Evolutionary conservation across 1,284 basidiomycete species (phyloP), one percentile per base, ranked within the genome.

Genomic region (Tremellales sp.): DNA sequence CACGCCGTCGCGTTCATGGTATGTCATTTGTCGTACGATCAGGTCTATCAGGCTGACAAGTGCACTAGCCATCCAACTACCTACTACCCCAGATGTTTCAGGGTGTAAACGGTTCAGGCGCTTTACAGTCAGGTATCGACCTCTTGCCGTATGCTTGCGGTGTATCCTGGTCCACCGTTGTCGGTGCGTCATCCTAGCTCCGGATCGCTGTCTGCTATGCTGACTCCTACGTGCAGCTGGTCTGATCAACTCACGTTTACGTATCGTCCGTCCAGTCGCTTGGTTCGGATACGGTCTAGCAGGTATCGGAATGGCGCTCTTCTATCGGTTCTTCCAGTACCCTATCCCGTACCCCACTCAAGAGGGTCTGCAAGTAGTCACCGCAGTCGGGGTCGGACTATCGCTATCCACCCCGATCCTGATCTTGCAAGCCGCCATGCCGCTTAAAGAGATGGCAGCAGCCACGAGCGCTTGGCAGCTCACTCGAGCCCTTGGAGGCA

Each of bases 381-480:
- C 59, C 0, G 62, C 56, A 5, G 35, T 62, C 3, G 68, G 67
- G 3, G 43, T 60, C 12, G 71, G 67, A 0, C 31, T 66, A 7
- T 46, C 55, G 17, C 54, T 71, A 15, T 57, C 60, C 36, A 56
- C 59, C 1, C 67, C 68, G 1, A 58, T 71, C 46, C n/a, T 70
- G 17, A 54, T 67, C 40, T 40, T 71, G 4, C 69, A 73, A 56
- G 68, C 70, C 1, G 62, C 69, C 1, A 70, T 74, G 69, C 71
- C 71, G 10, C 33, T 64, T 24, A 64, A 66, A 46, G 73, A 74
- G 29, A 70, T 74, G 69, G 71, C 70, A 12, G 64, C 69, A 1
- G 56, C 64, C 2, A 74, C 70, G 3, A 55, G 60, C 6, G 69
- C 67, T 4, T 70, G 60, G 59, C 43, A 58, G 10, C 53, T 72